A percentile compares a stretch with the other conserved stretches of the same genome.
Conservation (phyloP, 768 basidiomycete species). For the Russula griseocarnosa region DNA sequence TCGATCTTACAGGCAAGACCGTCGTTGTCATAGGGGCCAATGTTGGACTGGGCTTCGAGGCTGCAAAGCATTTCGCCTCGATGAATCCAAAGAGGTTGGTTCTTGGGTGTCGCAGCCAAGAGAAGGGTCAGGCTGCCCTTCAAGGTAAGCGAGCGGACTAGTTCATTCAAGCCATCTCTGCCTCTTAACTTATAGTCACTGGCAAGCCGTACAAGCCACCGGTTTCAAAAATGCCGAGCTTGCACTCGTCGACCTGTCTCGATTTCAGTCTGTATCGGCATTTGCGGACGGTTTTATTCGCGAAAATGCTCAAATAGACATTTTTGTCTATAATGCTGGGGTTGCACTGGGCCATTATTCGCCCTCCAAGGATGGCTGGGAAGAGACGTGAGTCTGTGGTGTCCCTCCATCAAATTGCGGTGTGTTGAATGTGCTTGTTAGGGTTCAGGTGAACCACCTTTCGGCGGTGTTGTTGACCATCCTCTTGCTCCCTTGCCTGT, state of each 20-base stretch:
- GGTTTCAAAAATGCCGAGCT: conserved; percentile 21
- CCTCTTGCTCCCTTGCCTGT: conserved; percentile 21
- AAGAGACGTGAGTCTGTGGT: conserved; percentile 29
- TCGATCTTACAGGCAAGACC: conserved; percentile 26
- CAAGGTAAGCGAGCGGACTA: conserved; percentile 12
- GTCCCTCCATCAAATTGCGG: not conserved
- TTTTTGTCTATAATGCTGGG: conserved; percentile 34
- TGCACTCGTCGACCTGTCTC: conserved; percentile 31
- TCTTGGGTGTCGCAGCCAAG: conserved; percentile 22
- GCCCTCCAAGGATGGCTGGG: conserved; percentile 33
- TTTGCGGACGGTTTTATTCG: conserved; percentile 30
- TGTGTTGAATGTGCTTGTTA: conserved; percentile 25
- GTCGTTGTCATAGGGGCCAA: conserved; percentile 28
- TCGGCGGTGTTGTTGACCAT: conserved; percentile 14
- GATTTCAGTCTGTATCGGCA: conserved; percentile 31
- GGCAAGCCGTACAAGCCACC: conserved; percentile 22
- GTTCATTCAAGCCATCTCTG: no score
- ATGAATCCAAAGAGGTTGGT: conserved; percentile 25
- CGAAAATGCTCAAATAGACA: conserved; percentile 32
- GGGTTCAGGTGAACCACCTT: conserved; percentile 45
- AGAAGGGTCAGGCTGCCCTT: conserved; percentile 22
- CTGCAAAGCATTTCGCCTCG: conserved; percentile 19
- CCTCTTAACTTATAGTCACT: not conserved
- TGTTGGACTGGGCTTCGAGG: conserved; percentile 27
- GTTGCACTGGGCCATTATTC: conserved; percentile 30